Evolutionary conservation across 768 basidiomycete genomes (phyloP).

Genomic region (Mycena rebaudengoi): DNA sequence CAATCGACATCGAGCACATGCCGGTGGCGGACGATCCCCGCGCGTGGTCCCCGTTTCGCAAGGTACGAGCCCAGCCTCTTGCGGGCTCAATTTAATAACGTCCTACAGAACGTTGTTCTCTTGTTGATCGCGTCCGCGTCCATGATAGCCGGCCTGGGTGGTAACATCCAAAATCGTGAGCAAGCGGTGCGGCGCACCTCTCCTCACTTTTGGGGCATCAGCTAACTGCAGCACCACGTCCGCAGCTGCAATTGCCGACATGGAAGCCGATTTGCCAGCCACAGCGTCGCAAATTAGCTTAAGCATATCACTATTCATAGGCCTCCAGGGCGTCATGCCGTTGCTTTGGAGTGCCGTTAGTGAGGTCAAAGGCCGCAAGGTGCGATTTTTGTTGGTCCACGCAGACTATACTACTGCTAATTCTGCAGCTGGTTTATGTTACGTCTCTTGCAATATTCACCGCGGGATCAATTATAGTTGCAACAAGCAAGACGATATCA

Average conservation of each 20-base stretch:
- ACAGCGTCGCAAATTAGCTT: slow-evolving; percentile 69
- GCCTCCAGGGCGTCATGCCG: slow-evolving; percentile 74
- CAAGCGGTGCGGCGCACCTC: not conserved
- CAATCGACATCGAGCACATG: slow-evolving; percentile 59
- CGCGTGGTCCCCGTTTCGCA: slow-evolving; percentile 62
- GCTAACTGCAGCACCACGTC: not conserved
- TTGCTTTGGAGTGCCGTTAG: slow-evolving; percentile 74
- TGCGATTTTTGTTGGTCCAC: too few species aligned
- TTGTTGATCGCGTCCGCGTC: slow-evolving; percentile 58
- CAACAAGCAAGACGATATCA: slow-evolving; percentile 60
- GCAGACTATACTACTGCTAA: too few species aligned
- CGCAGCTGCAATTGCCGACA: slow-evolving; percentile 68
- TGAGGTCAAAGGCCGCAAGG: slow-evolving; percentile 82
- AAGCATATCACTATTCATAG: slow-evolving; percentile 76
- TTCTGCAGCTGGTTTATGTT: slow-evolving; percentile 67
- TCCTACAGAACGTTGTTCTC: slow-evolving; percentile 51
- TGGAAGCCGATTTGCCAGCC: slow-evolving; percentile 68
- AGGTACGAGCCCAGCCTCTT: slow-evolving; percentile 46
- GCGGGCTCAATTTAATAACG: not conserved
- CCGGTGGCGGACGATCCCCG: slow-evolving; percentile 70
- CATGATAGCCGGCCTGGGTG: slow-evolving; percentile 65
- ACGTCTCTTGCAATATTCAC: slow-evolving; percentile 60
- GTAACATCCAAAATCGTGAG: slow-evolving; percentile 74
- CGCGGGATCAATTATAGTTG: slow-evolving; percentile 64
- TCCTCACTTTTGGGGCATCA: not conserved